Percentiles rank a stretch among this genome's conserved stretches.
phyloP scores from a whole-genome alignment of 2,329 filamentous ascomycete genomes.

The Colletotrichum theobromicola region DNA sequence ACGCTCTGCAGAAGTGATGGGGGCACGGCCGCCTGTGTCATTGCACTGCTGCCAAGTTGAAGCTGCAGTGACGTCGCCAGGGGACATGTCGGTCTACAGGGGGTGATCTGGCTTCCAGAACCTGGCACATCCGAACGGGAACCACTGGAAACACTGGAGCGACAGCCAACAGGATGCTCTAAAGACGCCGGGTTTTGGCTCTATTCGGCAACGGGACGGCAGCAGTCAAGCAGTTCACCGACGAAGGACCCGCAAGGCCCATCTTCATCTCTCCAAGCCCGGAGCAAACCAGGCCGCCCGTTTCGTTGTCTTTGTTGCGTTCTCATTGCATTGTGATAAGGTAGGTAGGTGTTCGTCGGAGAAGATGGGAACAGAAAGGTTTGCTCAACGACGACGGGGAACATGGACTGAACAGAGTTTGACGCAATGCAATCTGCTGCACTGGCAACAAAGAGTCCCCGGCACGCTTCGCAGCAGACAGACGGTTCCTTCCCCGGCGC shows the following conservation, averaged over 20 bases:
- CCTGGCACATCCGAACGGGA: neutral
- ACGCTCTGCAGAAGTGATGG: neutral
- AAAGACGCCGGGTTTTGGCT: neutral
- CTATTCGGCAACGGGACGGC: neutral
- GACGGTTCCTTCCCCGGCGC: conserved; percentile 8
- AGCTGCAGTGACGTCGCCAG: conserved; percentile 14
- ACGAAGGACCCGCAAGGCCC: neutral
- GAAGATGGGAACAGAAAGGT: neutral
- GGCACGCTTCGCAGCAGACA: neutral
- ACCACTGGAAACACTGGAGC: conserved; percentile 15
- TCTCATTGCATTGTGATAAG: neutral
- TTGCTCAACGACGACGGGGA: neutral
- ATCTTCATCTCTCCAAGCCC: neutral
- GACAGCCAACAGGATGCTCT: neutral
- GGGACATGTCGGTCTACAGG: neutral
- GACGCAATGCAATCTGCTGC: neutral
- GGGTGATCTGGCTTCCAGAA: neutral
- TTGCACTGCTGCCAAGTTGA: conserved; percentile 2
- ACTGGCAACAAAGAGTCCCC: neutral
- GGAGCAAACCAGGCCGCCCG: neutral
- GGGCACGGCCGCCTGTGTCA: conserved; percentile 13
- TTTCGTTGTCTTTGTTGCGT: no score
- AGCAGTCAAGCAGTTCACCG: neutral
- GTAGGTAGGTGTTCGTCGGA: neutral
- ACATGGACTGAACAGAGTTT: neutral